Conservation (phyloP, 2,329 filamentous ascomycete genomes). For the Curvularia eragrostidis region DNA sequence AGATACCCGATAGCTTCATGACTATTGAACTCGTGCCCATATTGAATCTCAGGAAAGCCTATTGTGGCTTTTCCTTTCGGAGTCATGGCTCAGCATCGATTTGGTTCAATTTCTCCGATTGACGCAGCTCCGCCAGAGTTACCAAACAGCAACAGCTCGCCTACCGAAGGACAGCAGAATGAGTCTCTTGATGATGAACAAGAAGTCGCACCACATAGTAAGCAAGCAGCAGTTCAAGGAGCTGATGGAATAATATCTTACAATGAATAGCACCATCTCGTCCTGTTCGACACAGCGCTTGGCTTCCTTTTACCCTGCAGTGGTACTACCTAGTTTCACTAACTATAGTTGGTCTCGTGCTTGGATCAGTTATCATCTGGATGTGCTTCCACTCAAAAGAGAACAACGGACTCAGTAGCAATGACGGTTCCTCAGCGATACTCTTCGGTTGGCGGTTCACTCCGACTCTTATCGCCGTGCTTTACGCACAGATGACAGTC, state of each 20-base stretch:
- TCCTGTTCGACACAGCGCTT: neutral
- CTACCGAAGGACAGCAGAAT: neutral
- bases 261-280: neutral
- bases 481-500: neutral
- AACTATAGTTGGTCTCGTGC: constrained; percentile 2
- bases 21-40: neutral
- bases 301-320: neutral
- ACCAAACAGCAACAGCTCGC: neutral
- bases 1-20: neutral
- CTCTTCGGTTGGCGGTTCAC: constrained; percentile 35
- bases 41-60: neutral
- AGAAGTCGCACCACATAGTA: neutral
- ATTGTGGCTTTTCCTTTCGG: neutral
- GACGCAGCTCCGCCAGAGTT: neutral
- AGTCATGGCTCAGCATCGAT: neutral
- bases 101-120: neutral
- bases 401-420: constrained; percentile 21
- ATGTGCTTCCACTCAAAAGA: constrained; percentile 18
- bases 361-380: constrained; percentile 13
- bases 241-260: neutral
- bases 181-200: neutral
- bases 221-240: neutral
- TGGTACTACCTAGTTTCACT: neutral
- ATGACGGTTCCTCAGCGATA: constrained; percentile 44
- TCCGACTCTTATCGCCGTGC: constrained; percentile 30